These are phyloP conservation scores for Fomitopsis pulvina DNA, from an alignment of 768 basidiomycete species.

Conservation along the genomic window DNA sequence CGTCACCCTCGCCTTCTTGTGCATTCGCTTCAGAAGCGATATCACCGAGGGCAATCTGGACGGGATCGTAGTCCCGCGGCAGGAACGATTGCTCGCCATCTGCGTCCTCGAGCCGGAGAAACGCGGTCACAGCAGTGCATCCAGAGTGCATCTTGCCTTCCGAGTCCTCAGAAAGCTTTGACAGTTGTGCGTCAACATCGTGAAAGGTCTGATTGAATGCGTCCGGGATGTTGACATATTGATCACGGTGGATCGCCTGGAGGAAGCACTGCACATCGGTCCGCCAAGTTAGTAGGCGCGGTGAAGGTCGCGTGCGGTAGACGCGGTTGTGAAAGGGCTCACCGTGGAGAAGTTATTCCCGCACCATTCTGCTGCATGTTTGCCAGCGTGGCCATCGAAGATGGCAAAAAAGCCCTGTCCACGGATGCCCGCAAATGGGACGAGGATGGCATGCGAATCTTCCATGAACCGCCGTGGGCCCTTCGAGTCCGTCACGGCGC, in stretches of 20 bases:
- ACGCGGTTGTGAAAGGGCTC: conserved; percentile 14
- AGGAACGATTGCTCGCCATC: conserved; percentile 70
- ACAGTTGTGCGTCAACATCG: conserved; percentile 78
- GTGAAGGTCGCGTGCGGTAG: background rate
- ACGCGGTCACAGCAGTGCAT: conserved; percentile 94
- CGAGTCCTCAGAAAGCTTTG: conserved; percentile 77
- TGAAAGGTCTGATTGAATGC: conserved; percentile 93
- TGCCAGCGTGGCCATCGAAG: conserved; percentile 98
- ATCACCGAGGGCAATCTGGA: conserved; percentile 4
- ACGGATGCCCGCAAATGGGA: conserved; percentile 84
- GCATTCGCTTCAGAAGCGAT: conserved; percentile 24
- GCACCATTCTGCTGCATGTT: conserved; percentile 99
- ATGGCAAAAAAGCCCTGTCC: conserved; percentile 99
- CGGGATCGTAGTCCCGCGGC: conserved; percentile 17
- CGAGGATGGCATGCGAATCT: conserved; percentile 93
- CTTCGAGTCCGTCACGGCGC: conserved; percentile 74
- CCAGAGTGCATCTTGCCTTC: conserved; percentile 94
- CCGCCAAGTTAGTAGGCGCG: conserved; percentile 5
- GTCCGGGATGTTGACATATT: conserved; percentile 67
- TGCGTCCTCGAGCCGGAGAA: conserved; percentile 85
- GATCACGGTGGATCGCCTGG: conserved; percentile 54
- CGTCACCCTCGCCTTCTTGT: conserved; percentile 37
- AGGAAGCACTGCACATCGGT: conserved; percentile 48
- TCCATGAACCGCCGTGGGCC: conserved; percentile 93
- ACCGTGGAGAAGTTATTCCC: conserved; percentile 94